These are phyloP conservation scores for Leucosporidium yakuticum DNA, from an alignment of 768 basidiomycete species.

Conservation along the genomic window DNA sequence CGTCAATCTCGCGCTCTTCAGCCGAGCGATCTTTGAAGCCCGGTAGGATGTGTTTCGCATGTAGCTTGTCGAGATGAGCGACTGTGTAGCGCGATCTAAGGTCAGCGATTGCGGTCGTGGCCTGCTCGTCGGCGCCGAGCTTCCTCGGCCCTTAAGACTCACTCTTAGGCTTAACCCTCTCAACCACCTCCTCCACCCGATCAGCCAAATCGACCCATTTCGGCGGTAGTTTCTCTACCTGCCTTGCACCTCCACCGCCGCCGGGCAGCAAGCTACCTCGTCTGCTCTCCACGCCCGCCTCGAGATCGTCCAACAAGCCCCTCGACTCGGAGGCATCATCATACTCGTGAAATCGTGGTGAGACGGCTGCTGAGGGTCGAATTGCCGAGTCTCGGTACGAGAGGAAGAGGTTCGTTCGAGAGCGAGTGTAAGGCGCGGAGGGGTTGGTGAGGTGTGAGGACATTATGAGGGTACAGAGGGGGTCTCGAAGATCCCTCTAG, in stretches of 20 bases:
- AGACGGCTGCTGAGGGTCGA: constrained; percentile 44
- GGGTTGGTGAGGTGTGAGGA: neutral
- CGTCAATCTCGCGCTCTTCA: constrained; percentile 90
- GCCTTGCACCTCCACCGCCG: constrained; percentile 3
- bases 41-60: constrained; percentile 90
- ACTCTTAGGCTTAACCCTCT: constrained; percentile 70
- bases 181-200: constrained; percentile 74
- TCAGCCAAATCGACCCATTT: constrained; percentile 67
- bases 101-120: constrained; percentile 6
- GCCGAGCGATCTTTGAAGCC: constrained; percentile 90
- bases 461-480: neutral
- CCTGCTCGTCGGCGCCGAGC: neutral
- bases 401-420: constrained; percentile 84
- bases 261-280: constrained; percentile 21
- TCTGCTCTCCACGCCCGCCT: constrained; percentile 47
- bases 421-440: constrained; percentile 53
- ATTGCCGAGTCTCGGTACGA: constrained; percentile 74
- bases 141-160: constrained; percentile 43
- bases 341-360: constrained; percentile 49
- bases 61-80: constrained; percentile 81
- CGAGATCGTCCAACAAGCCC: constrained; percentile 41
- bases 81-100: constrained; percentile 52
- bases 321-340: constrained; percentile 39
- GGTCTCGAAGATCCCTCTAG: neutral
- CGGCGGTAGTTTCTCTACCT: constrained; percentile 21